Evolutionary conservation across 371 early-diverging fungal species (phyloP), one percentile per base, ranked within the genome.

Genomic region (Apophysomyces trapeziformis): DNA sequence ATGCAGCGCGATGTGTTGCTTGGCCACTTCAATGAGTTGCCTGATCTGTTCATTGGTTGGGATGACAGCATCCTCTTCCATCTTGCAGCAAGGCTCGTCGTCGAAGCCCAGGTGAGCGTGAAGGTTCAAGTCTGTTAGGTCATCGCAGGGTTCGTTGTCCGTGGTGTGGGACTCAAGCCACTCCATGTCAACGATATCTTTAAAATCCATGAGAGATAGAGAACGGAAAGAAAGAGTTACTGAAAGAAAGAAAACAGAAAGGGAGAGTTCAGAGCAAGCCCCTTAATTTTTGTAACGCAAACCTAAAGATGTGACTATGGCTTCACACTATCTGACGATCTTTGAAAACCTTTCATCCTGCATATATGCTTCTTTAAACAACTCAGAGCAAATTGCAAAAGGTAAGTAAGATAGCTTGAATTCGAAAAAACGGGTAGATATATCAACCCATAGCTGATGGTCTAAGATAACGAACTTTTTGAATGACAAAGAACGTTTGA

Each of bases 181-280:
- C 12, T 76, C 76, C 76, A 76, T 75, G 36, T 75, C 75, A 59
- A 75, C 76, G 50, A 75, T 70, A 59, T 76, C 76, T 64, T 73
- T 73, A 68, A 76, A 73, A 9, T 76, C 65, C 76, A 76, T 76
- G 13, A 50, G 21, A 50, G 21, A 21, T 21, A 50, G 54, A 18
- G 54, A 18, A 5, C 21, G 21, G 9, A 50, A 21, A 13, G 41
- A 41, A 13, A 41, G 41, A 11, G 8, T 5, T 41, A 8, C 41
- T 11, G 3, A 13, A 41, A 41, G 41, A 41, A 41, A 41, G 41
- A 41, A 41, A 41, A 41, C 41, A 21, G 54, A 50, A 50, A 21
- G 54, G 54, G 54, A 18, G 46, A 45, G 54, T 50, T 21, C 21
- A 21, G 54, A 13, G 32, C 3, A 9, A 50, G 21, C 54, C 21